phyloP scores from a whole-genome alignment of 2,329 filamentous ascomycete species.

The Paecilomyces fulvus region DNA sequence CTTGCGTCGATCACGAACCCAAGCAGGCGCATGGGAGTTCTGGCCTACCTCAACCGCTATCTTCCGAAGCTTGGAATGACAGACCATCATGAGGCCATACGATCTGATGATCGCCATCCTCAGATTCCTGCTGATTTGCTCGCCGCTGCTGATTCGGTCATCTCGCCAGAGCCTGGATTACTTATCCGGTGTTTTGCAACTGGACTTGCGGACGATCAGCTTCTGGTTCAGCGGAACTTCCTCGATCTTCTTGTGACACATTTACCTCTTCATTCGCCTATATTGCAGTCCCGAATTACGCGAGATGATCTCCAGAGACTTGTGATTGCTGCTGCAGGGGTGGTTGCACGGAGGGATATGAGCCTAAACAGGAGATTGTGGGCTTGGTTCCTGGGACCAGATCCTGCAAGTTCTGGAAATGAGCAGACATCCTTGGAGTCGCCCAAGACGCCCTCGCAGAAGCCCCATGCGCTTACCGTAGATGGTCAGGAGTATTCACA shows the following conservation, averaged over 20 bases:
- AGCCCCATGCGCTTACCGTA: conserved; percentile 15
- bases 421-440: conserved; percentile 23
- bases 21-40: conserved; percentile 71
- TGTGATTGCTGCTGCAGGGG: conserved; percentile 72
- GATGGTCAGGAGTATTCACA: conserved; percentile 45
- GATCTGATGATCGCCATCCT: conserved; percentile 18
- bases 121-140: conserved; percentile 19
- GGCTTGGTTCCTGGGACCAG: conserved; percentile 89
- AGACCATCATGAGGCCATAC: conserved; percentile 21
- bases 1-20: conserved; percentile 85
- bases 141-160: conserved; percentile 39
- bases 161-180: conserved; percentile 77
- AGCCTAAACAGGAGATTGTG: conserved; percentile 90
- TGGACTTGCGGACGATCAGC: conserved; percentile 75
- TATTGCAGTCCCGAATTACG: conserved; percentile 68
- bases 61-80: conserved; percentile 60
- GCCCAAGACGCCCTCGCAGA: conserved; percentile 18
- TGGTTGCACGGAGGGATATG: conserved; percentile 89
- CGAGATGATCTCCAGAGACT: conserved; percentile 70
- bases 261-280: conserved; percentile 71
- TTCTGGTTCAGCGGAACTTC: conserved; percentile 89
- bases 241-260: conserved; percentile 87
- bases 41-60: conserved; percentile 74
- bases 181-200: conserved; percentile 87
- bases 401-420: conserved; percentile 36